These are phyloP conservation scores for Picea abies DNA, from an alignment of 83 land plant genomes.

Conservation along the genomic window DNA sequence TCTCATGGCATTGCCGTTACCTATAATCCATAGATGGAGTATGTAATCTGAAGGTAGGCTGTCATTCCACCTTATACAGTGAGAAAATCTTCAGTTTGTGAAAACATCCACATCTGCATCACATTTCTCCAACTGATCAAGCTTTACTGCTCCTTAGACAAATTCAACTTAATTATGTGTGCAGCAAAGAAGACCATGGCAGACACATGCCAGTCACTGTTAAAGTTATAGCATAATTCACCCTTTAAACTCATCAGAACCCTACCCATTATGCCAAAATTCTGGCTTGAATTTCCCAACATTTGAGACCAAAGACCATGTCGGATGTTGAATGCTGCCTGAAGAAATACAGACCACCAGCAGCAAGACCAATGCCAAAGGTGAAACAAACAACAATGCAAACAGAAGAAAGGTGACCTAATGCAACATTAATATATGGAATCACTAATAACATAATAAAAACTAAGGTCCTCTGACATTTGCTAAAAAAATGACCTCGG, in stretches of 20 bases:
- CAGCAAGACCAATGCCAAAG: slow-evolving; percentile 6
- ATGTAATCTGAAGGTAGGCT: not conserved
- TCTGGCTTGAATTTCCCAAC: not conserved
- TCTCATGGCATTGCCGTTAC: not conserved
- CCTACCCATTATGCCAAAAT: not conserved
- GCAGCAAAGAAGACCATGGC: not conserved
- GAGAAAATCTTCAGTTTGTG: too few relatives aligned
- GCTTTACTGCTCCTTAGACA: not conserved
- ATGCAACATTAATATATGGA: not conserved
- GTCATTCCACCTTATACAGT: too few relatives aligned
- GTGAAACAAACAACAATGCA: slow-evolving; percentile 6
- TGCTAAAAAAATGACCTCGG: not conserved
- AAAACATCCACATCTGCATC: not conserved
- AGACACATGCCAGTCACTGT: not conserved
- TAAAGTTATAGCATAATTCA: too few relatives aligned
- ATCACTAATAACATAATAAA: slow-evolving; percentile 4
- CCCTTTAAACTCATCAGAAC: not conserved
- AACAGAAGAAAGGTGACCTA: slow-evolving; percentile 9
- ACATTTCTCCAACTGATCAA: not conserved
- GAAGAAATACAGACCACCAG: slow-evolving; percentile 5
- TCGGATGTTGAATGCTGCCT: not conserved
- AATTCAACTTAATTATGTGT: too few relatives aligned
- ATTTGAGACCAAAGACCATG: slow-evolving; percentile 8
- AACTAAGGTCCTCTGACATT: not conserved
- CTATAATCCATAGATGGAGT: not conserved